Evolutionary conservation across 2,329 filamentous ascomycete species (phyloP).

Genomic region (Arthrobotrys megalospora): DNA sequence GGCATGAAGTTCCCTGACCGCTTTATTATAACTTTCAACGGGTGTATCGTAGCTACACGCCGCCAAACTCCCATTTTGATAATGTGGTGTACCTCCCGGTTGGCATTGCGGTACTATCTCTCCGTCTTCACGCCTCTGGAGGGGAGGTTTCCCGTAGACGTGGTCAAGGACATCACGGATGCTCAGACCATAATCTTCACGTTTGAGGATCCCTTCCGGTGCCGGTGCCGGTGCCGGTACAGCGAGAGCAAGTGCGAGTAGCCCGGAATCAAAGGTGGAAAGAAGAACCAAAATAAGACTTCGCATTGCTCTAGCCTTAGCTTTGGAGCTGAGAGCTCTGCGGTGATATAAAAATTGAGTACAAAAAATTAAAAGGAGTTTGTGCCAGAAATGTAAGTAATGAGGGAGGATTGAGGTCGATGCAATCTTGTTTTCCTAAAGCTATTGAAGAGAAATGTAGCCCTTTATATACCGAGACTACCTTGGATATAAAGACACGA

Average conservation of each 20-base stretch:
- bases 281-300: not conserved
- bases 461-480: too few relatives aligned
- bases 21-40: constrained; percentile 34
- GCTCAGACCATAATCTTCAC: constrained; percentile 25
- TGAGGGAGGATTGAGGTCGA: not conserved
- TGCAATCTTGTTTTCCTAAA: not conserved
- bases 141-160: constrained; percentile 28
- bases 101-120: constrained; percentile 1
- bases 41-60: constrained; percentile 35
- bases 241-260: not conserved
- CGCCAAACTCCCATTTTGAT: constrained; percentile 10
- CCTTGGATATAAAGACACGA: too few relatives aligned
- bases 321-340: not conserved
- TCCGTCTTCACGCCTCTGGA: constrained; percentile 22
- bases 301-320: not conserved
- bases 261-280: not conserved
- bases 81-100: constrained; percentile 2
- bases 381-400: not conserved
- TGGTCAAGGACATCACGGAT: constrained; percentile 42
- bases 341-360: not conserved
- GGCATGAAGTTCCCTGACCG: constrained; percentile 21
- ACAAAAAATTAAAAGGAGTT: too few relatives aligned
- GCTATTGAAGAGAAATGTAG: not conserved
- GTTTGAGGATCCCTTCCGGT: constrained; percentile 21
- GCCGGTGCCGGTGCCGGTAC: not conserved